phyloP scores from a whole-genome alignment of 1,139 yeast genomes.

The Blastobotrys apis region DNA sequence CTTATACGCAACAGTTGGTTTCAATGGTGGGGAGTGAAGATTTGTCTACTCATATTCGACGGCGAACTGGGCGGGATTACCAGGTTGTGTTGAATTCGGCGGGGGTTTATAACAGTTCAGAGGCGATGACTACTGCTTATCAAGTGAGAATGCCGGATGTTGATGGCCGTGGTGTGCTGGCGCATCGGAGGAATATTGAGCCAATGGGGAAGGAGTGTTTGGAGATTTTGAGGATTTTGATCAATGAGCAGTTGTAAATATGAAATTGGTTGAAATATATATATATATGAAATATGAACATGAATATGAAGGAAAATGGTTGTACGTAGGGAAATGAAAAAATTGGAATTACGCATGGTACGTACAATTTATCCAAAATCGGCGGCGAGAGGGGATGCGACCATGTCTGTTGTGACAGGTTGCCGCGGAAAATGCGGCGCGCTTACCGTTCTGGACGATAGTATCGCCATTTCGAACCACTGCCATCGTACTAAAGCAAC shows the following conservation, averaged over 20 bases:
- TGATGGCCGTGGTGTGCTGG: constrained; percentile 77
- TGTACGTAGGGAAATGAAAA: constrained; percentile 1
- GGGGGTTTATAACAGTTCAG: background rate
- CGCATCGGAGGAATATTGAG: constrained; percentile 63
- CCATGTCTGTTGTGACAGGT: no score
- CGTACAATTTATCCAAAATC: no score
- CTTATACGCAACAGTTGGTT: constrained; percentile 76
- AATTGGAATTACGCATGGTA: no score
- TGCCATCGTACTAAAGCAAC: no score
- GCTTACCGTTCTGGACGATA: no score
- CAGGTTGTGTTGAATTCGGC: constrained; percentile 47
- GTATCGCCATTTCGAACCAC: no score
- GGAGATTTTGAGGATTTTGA: constrained; percentile 31
- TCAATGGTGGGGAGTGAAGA: constrained; percentile 18
- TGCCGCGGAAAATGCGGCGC: no score
- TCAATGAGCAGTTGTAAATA: background rate
- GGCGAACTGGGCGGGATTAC: constrained; percentile 35
- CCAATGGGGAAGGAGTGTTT: constrained; percentile 77
- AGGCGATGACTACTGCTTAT: constrained; percentile 1
- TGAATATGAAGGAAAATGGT: constrained; percentile 6
- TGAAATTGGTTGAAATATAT: no score
- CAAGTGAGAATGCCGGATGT: constrained; percentile 78
- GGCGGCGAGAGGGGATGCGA: no score
- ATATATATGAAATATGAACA: background rate
- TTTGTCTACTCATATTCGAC: constrained; percentile 21